Conservation (phyloP, 2,329 filamentous ascomycete genomes). For the Pyrenochaeta sp. region DNA sequence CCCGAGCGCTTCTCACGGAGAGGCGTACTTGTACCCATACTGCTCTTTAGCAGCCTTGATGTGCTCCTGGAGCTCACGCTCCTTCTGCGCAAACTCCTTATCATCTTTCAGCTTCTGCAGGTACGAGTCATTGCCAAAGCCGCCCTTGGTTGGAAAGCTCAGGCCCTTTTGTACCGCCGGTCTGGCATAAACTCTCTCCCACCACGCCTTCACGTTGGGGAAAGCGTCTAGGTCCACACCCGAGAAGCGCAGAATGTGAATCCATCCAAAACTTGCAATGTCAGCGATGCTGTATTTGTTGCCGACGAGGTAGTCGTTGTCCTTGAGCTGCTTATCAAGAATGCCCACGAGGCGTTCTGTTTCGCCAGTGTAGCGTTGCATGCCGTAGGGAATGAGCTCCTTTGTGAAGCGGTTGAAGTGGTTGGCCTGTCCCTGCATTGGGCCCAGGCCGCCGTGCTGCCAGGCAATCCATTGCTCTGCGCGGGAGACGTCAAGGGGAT, state of each 20-base stretch:
- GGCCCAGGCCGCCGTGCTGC: constrained; percentile 57
- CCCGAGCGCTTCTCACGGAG: constrained; percentile 29
- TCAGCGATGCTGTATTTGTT: constrained; percentile 58
- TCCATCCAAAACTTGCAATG: constrained; percentile 57
- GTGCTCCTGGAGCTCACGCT: constrained; percentile 49
- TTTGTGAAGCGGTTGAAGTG: constrained; percentile 54
- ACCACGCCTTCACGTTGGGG: constrained; percentile 56
- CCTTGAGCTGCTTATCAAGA: constrained; percentile 53
- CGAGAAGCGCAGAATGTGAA: constrained; percentile 52
- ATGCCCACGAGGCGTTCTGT: constrained; percentile 58
- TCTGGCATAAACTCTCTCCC: constrained; percentile 52
- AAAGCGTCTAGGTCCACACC: constrained; percentile 54
- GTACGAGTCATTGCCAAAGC: constrained; percentile 54
- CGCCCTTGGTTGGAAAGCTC: constrained; percentile 46
- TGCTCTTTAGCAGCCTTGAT: constrained; percentile 55
- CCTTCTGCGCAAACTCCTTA: constrained; percentile 58
- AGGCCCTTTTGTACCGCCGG: constrained; percentile 54
- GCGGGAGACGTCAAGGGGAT: constrained; percentile 56
- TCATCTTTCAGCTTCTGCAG: constrained; percentile 56
- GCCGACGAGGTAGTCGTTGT: constrained; percentile 55
- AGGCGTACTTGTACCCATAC: constrained; percentile 57
- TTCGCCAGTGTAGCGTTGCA: constrained; percentile 58
- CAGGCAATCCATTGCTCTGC: constrained; percentile 71
- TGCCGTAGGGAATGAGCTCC: constrained; percentile 55
- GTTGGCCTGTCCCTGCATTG: constrained; percentile 55